Conservation (phyloP, 345 rosid genomes). For the Crucihimalaya himalaica region DNA sequence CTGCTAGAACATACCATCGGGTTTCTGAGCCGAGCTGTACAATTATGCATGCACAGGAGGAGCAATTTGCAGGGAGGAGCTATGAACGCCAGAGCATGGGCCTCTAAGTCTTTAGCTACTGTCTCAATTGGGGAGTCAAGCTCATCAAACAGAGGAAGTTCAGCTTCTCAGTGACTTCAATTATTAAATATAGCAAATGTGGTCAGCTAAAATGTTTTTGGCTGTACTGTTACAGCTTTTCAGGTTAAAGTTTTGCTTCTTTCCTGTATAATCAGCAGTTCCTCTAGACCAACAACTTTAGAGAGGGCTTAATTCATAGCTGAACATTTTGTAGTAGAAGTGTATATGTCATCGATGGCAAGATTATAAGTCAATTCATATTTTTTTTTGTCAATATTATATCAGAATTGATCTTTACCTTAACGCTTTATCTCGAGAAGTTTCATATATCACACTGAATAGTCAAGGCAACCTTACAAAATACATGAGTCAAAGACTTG, state of each 20-base stretch:
- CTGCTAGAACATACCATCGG: conserved; percentile 65
- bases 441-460: background rate
- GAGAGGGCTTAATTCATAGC: conserved; percentile 17
- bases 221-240: conserved; percentile 21
- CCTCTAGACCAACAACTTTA: conserved; percentile 14
- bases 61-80: conserved; percentile 93
- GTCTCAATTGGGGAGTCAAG: conserved; percentile 89
- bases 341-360: conserved; percentile 34
- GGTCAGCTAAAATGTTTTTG: conserved; percentile 25
- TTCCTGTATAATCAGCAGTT: conserved; percentile 27
- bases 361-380: conserved; percentile 19
- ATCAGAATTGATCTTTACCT: background rate
- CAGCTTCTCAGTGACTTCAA: conserved; percentile 32
- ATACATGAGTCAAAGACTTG: conserved; percentile 9
- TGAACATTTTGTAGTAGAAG: conserved; percentile 31
- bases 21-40: conserved; percentile 57
- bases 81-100: conserved; percentile 87
- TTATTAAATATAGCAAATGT: background rate
- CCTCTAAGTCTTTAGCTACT: conserved; percentile 90
- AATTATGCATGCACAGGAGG: conserved; percentile 56
- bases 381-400: conserved; percentile 13
- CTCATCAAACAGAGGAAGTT: conserved; percentile 52
- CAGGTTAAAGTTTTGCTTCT: conserved; percentile 16
- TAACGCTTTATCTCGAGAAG: too few species aligned
- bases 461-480: conserved; percentile 2